Base-by-base conservation (phyloP, 2,329 filamentous ascomycete genomes). In the Aureobasidium sp. region DNA sequence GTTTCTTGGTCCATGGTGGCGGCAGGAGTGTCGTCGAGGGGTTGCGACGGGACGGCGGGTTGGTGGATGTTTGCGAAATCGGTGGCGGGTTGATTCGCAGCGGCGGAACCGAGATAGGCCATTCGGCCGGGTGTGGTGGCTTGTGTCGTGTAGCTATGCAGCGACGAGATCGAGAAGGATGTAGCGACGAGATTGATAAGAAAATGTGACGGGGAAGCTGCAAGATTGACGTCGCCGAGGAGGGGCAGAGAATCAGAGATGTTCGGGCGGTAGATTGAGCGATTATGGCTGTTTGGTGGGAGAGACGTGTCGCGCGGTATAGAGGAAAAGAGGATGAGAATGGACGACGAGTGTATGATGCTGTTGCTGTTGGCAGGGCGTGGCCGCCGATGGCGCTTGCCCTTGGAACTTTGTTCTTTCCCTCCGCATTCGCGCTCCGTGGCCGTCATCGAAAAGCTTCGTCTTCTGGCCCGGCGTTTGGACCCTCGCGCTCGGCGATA, bases 1-100 rank as follows among this genome's bases (percentile, higher is more conserved):
- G 95, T 90, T 63, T 93, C 85, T 27, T 80, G 74, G 38, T 77
- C 76, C 40, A 78, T 75, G 60, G 75, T 74, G 60, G 73, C 72
- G 64, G 68, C 67, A 62, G 66, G 67, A 10, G 47, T 33, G 47
- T 31, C 21, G 46, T 57, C 46, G 23, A 35, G 49, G 6, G 53
- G 53, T 29, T 57, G 53, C 21, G 53, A 57, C 5, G 29, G 53
- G 11, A 35, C 35, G 3, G 53, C 5, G n/a, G 51, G 60, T 73
- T 72, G 64, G 67, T 68, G 63, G 66, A 67, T 19, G n/a, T 33
- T 51, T n/a, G 43, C 17, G 45, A 57, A 57, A 45, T 61, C 59
- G 37, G 38, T 47, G 19, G 42, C 33, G 47, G 33, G 62, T 35
- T 51, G 53, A 19, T 25, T 51, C n/a, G 37, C 63, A 42, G 54